These are phyloP conservation scores for Bothia castanella DNA, from an alignment of 1,284 basidiomycete genomes.

Conservation along the genomic window DNA sequence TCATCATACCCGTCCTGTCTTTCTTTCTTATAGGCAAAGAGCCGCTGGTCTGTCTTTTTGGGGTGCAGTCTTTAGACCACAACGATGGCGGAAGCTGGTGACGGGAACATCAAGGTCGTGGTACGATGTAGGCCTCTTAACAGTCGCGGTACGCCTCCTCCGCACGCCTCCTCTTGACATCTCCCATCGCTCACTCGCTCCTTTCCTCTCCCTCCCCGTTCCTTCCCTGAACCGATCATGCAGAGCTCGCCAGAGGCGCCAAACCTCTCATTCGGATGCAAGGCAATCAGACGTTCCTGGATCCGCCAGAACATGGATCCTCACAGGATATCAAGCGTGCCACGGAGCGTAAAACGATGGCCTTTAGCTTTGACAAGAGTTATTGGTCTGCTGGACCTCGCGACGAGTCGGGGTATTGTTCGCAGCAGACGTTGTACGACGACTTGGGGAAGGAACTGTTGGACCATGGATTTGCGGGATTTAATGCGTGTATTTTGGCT, in stretches of 20 bases:
- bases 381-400: constrained; percentile 92
- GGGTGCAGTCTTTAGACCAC: constrained; percentile 13
- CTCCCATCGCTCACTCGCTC: constrained; percentile 7
- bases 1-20: constrained; percentile 6
- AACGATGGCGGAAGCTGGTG: constrained; percentile 56
- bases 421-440: constrained; percentile 90
- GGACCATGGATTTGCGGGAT: constrained; percentile 93
- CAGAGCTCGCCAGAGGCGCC: constrained; percentile 88
- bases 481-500: constrained; percentile 97
- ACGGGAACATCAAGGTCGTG: constrained; percentile 94
- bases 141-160: constrained; percentile 65
- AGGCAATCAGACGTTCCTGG: constrained; percentile 85
- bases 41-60: constrained; percentile 12
- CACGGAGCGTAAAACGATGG: constrained; percentile 83
- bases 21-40: constrained; percentile 14
- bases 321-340: constrained; percentile 71
- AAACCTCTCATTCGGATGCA: constrained; percentile 91
- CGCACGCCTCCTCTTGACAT: constrained; percentile 5
- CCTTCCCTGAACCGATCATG: constrained; percentile 15
- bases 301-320: constrained; percentile 79
- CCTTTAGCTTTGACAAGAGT: constrained; percentile 92
- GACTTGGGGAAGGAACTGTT: constrained; percentile 93
- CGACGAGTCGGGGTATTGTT: constrained; percentile 86
- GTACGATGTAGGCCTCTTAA: constrained; percentile 96
- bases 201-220: background rate